Evolutionary conservation across 1,284 basidiomycete species (phyloP), one percentile per base, ranked within the genome.

Genomic region (Ganoderma resinaceum): DNA sequence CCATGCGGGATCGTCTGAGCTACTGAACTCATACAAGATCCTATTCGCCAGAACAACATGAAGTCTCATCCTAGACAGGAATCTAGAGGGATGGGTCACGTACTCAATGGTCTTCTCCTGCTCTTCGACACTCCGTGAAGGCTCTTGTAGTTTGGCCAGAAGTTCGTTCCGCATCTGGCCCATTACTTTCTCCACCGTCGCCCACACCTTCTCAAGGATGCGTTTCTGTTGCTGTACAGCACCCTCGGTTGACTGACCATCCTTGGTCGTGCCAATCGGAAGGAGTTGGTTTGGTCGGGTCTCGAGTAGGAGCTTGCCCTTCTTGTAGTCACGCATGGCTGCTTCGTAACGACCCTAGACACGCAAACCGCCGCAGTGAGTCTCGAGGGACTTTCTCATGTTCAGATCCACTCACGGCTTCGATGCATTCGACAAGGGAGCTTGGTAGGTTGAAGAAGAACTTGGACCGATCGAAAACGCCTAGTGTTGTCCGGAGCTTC

Each of bases 391-490:
- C 52, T 14, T 6, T 8, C 33, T 26, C 29, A 18, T 33, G 52
- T 33, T 18, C 31, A 18, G 8, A 55, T 12, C 12, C 3, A 84
- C 91, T 72, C 75, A 95, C 95, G 68, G 91, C 91, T 81, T 96
- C 92, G 62, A 99, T 94, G 23, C 89, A 92, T 78, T 98, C 97
- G 31, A 94, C 88, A n/a, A 99, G 87, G 57, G 93, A 92, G 29
- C 94, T 93, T 0, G 98, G 97, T 26, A 99, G 86, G 77, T 98
- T 99, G 87, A 99, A 99, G 80, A 99, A 96, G 86, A 99, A 99
- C 76, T 97, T 98, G 66, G 95, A 97, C 60, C 96, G 89, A 74
- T 99, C 97, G 75, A 99, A 99, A 8, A 99, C 95, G 52, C 95
- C 93, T 16, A 99, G 87, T 0, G 98, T 99, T 0, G 93, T 95